Conservation (phyloP, 108 stramenopile species). For the Pseudonitzschia delicatissima region DNA sequence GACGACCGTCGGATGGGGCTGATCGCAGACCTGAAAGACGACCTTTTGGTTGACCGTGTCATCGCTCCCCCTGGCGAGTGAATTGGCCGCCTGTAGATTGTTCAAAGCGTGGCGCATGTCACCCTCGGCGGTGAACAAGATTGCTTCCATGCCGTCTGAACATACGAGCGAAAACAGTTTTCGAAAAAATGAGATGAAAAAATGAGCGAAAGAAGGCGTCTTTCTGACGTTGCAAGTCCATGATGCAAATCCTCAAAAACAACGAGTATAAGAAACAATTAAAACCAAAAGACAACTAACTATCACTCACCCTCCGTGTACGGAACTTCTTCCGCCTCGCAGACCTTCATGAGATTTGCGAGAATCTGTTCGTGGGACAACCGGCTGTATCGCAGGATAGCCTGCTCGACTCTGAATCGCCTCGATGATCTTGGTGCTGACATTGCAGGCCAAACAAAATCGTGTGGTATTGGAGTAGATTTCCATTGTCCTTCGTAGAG, state of each 20-base stretch:
- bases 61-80: conserved; percentile 21
- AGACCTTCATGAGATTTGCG: conserved; percentile 83
- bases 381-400: conserved; percentile 93
- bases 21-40: conserved; percentile 99
- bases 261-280: background rate
- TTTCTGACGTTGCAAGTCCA: background rate
- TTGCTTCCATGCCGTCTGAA: conserved; percentile 87
- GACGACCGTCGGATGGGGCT: conserved; percentile 96
- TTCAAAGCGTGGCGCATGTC: conserved; percentile 99
- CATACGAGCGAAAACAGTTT: no score
- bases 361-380: conserved; percentile 91
- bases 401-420: conserved; percentile 98
- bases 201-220: background rate
- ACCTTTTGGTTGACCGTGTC: conserved; percentile 83
- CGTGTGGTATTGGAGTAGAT: conserved; percentile 95
- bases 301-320: conserved; percentile 48
- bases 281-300: background rate
- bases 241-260: background rate
- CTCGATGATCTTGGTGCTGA: conserved; percentile 97
- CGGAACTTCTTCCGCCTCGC: conserved; percentile 80
- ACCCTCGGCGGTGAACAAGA: conserved; percentile 99
- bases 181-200: no score
- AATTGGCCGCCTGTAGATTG: conserved; percentile 92
- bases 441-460: conserved; percentile 98
- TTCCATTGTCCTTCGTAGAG: conserved; percentile 97